Evolutionary conservation across 805 yeast species (phyloP).

Genomic region (Schwanniomyces yamadae): DNA sequence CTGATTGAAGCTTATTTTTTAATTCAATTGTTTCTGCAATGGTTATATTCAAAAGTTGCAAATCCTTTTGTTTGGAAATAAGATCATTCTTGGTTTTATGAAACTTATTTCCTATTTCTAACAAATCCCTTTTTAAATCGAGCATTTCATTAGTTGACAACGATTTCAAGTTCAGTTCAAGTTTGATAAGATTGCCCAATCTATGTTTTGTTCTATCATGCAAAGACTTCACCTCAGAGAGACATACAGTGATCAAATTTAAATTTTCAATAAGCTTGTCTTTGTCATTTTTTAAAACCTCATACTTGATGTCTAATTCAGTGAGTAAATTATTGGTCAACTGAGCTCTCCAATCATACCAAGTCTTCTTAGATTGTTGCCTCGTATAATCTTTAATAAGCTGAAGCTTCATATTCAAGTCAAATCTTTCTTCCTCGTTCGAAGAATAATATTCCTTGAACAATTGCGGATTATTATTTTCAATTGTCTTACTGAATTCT

Average conservation of each 20-base stretch:
- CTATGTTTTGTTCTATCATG: conserved; percentile 13
- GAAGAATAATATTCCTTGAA: conserved; percentile 49
- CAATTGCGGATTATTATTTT: conserved; percentile 47
- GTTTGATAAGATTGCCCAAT: conserved; percentile 15
- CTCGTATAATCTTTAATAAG: conserved; percentile 51
- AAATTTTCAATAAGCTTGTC: conserved; percentile 12
- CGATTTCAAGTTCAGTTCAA: conserved; percentile 9
- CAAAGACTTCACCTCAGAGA: conserved; percentile 9
- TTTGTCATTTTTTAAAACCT: conserved; percentile 20
- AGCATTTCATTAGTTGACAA: conserved; percentile 9
- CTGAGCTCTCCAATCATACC: conserved; percentile 64
- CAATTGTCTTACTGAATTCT: conserved; percentile 46
- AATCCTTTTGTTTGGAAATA: conserved; percentile 6
- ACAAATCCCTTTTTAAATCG: conserved; percentile 10
- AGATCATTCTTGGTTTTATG: conserved; percentile 14
- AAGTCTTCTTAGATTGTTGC: conserved; percentile 51
- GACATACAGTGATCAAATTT: conserved; percentile 7
- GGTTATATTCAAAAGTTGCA: conserved; percentile 8
- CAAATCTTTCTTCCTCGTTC: conserved; percentile 33
- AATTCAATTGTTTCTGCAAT: conserved; percentile 12
- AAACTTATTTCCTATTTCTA: conserved; percentile 10
- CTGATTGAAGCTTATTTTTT: conserved; percentile 10
- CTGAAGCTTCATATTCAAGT: conserved; percentile 49
- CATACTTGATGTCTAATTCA: conserved; percentile 23
- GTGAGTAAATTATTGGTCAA: conserved; percentile 45